Base-by-base conservation (phyloP, 768 basidiomycete genomes). In the Candolleomyces aberdarensis region DNA sequence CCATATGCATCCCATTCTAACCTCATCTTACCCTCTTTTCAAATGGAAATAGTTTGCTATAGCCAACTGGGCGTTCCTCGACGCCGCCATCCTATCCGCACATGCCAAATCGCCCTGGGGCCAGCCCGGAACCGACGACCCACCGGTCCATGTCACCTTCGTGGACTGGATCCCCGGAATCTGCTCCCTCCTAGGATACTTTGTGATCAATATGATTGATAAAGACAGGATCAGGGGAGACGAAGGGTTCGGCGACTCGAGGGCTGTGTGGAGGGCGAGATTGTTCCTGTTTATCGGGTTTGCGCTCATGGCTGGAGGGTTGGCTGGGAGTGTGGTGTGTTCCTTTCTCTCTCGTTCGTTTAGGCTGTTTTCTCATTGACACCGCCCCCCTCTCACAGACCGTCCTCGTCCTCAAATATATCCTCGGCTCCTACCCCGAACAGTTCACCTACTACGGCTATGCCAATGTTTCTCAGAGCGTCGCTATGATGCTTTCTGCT, bases 101-200 rank as follows among this genome's bases (percentile, higher is more conserved):
- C 92, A 96, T 67, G 92, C 94, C 0, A 85, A 84, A 57, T 76
- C 91, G 1, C 91, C 92, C 3, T 84, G 84, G 63, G 88, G 85
- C 43, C 81, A 87, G 4, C 89, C 89, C 6, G 70, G 69, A 2
- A 81, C 88, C 65, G 80, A 86, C 56, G 83, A 86, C 0, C 72
- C 77, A 0, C 81, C 82, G 10, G 81, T 83, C 0, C 94, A 94
- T 68, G 92, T 99, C 71, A 78, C 83, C 13, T 97, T 98, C 71
- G 87, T 94, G 58, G 97, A 98, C 79, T 99, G 97, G 97, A 79
- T 97, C n/a, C 94, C 96, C 0, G 96, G 96, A 20, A 85, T 98
- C 66, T 94, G 89, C 74, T 94, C 93, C 7, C 83, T 97, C 32
- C 76, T 98, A 13, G 97, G 96, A 19, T 94, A 96, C 82, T 75